Conservation (phyloP, 2,329 filamentous ascomycete genomes). For the Talaromyces sp. region DNA sequence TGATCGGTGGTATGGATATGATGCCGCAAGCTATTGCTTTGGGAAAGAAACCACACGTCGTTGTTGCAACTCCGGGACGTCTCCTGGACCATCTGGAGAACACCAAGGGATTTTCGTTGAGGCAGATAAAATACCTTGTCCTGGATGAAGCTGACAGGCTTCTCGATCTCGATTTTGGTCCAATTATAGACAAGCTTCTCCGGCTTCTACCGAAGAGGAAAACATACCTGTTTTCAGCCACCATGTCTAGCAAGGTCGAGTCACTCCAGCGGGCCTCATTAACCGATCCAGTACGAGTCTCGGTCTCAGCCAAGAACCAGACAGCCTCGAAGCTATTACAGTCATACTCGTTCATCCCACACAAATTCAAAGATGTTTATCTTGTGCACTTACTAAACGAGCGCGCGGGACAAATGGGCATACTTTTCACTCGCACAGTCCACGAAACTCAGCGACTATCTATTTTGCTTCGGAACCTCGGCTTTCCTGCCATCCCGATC, state of each 20-base stretch:
- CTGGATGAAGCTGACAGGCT: conserved; percentile 93
- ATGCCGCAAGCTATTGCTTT: conserved; percentile 84
- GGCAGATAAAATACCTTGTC: conserved; percentile 77
- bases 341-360: conserved; percentile 78
- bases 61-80: conserved; percentile 86
- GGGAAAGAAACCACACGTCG: conserved; percentile 90
- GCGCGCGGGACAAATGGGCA: conserved; percentile 73
- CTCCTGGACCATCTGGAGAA: conserved; percentile 90
- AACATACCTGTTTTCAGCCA: conserved; percentile 90
- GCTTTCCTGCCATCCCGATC: conserved; percentile 84
- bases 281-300: conserved; percentile 72
- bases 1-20: conserved; percentile 96
- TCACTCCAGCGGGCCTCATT: conserved; percentile 84
- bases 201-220: conserved; percentile 75
- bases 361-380: conserved; percentile 83
- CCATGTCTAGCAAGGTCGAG: conserved; percentile 90
- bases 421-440: conserved; percentile 89
- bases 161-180: conserved; percentile 89
- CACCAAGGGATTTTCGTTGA: conserved; percentile 88
- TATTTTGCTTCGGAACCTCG: conserved; percentile 77
- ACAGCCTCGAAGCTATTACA: conserved; percentile 86
- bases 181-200: conserved; percentile 86
- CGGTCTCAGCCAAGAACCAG: conserved; percentile 76
- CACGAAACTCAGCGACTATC: conserved; percentile 83
- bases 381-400: conserved; percentile 83